A percentile compares a stretch with the other conserved stretches of the same genome.
These are phyloP conservation scores for Phytopythium aichiense DNA, from an alignment of 352 stramenopile genomes.

Conservation along the genomic window DNA sequence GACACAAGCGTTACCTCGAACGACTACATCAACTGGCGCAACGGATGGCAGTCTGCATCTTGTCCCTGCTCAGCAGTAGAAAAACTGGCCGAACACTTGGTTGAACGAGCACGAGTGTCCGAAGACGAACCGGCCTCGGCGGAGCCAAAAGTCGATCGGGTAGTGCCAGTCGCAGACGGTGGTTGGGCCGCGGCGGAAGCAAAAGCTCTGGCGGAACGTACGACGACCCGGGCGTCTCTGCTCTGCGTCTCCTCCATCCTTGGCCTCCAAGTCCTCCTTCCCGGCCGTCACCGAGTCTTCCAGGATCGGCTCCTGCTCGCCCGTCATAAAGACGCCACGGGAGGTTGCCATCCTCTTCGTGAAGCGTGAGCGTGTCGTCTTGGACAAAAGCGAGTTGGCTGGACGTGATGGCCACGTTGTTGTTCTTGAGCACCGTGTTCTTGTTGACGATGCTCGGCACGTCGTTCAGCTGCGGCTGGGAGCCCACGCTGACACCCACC, in stretches of 20 bases:
- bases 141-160: conserved; percentile 34
- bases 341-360: not conserved
- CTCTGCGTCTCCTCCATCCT: not conserved
- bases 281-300: not conserved
- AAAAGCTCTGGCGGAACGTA: conserved; percentile 20
- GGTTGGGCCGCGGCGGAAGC: not conserved
- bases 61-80: conserved; percentile 23
- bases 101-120: conserved; percentile 21
- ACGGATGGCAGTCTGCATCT: not conserved
- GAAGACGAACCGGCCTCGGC: conserved; percentile 25
- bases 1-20: not conserved
- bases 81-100: conserved; percentile 26
- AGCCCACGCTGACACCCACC: conserved; percentile 3
- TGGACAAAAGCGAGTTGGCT: conserved; percentile 3
- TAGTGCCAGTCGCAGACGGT: conserved; percentile 35
- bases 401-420: conserved; percentile 7
- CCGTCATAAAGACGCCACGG: conserved; percentile 14
- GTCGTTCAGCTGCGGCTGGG: conserved; percentile 5
- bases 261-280: not conserved
- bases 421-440: conserved; percentile 9
- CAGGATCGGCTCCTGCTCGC: conserved; percentile 11
- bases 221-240: conserved; percentile 8
- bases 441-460: conserved; percentile 3
- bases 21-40: not conserved
- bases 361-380: conserved; percentile 3